A percentile compares a stretch with the other conserved stretches of the same genome.
Conservation (phyloP, 768 basidiomycete species). For the Guyanaporus albipodus region DNA sequence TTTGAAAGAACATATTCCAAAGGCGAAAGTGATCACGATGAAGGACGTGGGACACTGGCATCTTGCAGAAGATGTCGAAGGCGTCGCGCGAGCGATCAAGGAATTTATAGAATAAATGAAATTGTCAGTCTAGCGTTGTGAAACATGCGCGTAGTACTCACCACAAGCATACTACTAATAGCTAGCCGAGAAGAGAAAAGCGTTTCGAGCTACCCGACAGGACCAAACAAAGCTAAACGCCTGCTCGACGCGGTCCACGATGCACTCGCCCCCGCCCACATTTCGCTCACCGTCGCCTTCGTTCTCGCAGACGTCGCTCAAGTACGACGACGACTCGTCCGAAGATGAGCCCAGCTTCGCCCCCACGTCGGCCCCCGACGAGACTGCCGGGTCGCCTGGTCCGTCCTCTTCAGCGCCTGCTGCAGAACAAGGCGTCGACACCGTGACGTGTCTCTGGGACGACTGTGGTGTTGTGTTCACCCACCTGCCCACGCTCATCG, state of each 20-base stretch:
- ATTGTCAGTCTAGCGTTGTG: no score
- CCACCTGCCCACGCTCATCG: constrained; percentile 69
- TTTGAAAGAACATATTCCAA: constrained; percentile 3
- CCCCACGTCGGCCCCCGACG: constrained; percentile 10
- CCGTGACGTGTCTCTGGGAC: constrained; percentile 80
- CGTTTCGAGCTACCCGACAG: background rate
- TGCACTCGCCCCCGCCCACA: constrained; percentile 36
- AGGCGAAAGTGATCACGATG: background rate
- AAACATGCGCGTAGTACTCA: no score
- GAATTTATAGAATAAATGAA: background rate
- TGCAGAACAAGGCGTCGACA: constrained; percentile 40
- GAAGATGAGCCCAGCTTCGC: constrained; percentile 21
- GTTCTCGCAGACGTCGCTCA: constrained; percentile 34
- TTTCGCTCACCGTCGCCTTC: constrained; percentile 41
- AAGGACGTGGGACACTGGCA: constrained; percentile 3
- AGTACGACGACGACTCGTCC: constrained; percentile 25
- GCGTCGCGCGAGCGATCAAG: constrained; percentile 1
- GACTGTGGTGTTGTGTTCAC: constrained; percentile 73
- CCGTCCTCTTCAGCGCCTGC: constrained; percentile 18
- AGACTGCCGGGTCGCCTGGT: constrained; percentile 20
- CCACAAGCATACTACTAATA: background rate
- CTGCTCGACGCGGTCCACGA: constrained; percentile 21
- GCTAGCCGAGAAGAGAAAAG: background rate
- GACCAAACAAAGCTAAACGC: constrained; percentile 20
- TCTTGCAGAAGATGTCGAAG: constrained; percentile 4